Base-by-base conservation (phyloP, 176 grass and related monocot genomes). In the Aegilops bicornis region DNA sequence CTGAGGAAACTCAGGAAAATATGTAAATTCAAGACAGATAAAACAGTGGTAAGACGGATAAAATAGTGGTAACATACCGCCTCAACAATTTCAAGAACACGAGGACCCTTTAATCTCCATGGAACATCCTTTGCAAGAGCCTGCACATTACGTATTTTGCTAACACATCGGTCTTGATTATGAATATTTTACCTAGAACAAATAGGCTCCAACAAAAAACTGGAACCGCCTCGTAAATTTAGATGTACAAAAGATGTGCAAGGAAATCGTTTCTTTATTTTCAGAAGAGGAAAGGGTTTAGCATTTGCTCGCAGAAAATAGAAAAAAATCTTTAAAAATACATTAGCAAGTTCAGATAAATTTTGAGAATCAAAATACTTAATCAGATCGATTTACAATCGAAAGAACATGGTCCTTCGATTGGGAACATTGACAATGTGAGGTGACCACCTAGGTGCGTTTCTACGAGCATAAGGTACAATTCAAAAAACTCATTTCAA, bases 51-150 rank as follows among this genome's bases (percentile, higher is more conserved):
- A 45, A 25, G 33, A 91, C 16, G 59, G 72, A 58, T 12, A 22
- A 47, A 71, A 65, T 7, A 64, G 81, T 76, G 43, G 6, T 37
- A 87, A 85, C 89, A 73, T 95, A 98, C 96, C 85, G 96, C 96
- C 76, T 93, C 79, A 73, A 98, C 74, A 91, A 98, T 98, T 81
- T 98, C 96, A 0, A 87, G 63, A 85, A 98, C 96, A 72, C 78
- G 86, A 79, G 96, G 89, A 27, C 89, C 96, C 74, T 93, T 98
- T 79, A 90, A 83, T 91, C 89, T 95, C 96, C 96, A 98, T 62
- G 96, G 96, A 82, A 95, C 83, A 94, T 98, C 96, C 89, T 95
- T 95, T 37, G 81, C 88, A 86, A 98, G 86, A 88, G 96, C 96
- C 96, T 98, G 88, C 64, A 92, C 8, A 87, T 81, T 64, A 69